Conservation (phyloP, 2,329 filamentous ascomycete species). For the Ophiostoma novo-ulmi region DNA sequence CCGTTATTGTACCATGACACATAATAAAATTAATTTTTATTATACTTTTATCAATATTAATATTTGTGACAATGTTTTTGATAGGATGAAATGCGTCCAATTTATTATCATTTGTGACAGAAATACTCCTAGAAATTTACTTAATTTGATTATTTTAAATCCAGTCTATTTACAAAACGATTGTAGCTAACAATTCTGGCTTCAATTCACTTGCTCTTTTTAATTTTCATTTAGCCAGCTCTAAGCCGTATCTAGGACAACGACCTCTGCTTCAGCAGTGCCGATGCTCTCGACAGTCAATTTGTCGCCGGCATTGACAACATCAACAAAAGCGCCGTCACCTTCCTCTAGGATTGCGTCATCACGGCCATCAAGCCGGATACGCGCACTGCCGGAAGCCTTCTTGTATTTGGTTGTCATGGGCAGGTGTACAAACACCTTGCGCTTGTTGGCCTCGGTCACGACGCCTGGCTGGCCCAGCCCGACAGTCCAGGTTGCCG, state of each 20-base stretch:
- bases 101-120: too few species aligned
- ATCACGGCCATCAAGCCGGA: constrained; percentile 61
- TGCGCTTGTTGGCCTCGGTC: constrained; percentile 52
- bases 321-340: constrained; percentile 56
- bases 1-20: too few species aligned
- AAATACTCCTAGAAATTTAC: too few species aligned
- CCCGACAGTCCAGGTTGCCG: constrained; percentile 62
- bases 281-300: constrained; percentile 63
- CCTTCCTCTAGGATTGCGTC: constrained; percentile 67
- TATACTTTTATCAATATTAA: too few species aligned
- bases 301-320: constrained; percentile 59
- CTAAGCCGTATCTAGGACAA: constrained; percentile 59
- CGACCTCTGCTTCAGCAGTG: constrained; percentile 63
- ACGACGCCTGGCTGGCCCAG: constrained; percentile 50
- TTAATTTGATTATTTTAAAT: too few species aligned
- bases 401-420: constrained; percentile 51
- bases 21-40: too few species aligned
- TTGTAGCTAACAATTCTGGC: not conserved
- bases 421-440: constrained; percentile 74
- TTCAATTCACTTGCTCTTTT: not conserved
- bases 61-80: too few species aligned
- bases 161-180: too few species aligned
- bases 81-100: too few species aligned
- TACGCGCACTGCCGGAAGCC: constrained; percentile 63
- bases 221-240: not conserved